Conservation (phyloP, 2,329 filamentous ascomycete genomes). For the Trichoderma endophyticum region DNA sequence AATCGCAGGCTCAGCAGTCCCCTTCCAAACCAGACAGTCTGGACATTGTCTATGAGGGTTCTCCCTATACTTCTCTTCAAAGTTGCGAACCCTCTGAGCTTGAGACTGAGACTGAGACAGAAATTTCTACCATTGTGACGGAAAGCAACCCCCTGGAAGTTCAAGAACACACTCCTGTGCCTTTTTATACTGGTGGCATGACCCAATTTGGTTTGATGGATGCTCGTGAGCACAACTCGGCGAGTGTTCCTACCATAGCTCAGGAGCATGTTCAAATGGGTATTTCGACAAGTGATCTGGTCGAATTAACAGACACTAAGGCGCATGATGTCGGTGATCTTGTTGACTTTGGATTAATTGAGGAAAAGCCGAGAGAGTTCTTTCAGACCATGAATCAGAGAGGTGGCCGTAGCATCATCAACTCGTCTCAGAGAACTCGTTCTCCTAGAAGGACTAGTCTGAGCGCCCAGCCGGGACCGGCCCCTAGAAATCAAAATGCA, state of each 20-base stretch:
- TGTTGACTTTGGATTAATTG: slow-evolving; percentile 1
- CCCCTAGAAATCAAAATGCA: not conserved
- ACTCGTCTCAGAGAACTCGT: not conserved
- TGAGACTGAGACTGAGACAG: not conserved
- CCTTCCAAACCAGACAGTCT: not conserved
- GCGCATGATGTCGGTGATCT: not conserved
- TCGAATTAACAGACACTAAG: not conserved
- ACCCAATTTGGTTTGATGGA: slow-evolving; percentile 16
- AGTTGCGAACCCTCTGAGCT: not conserved
- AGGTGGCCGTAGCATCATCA: not conserved
- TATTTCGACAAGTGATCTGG: not conserved
- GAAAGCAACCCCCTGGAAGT: slow-evolving; percentile 6
- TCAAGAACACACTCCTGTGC: not conserved
- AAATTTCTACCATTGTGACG: not conserved
- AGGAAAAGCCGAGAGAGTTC: slow-evolving; percentile 14
- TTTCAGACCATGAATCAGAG: slow-evolving; percentile 27
- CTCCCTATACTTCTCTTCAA: not conserved
- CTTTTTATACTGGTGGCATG: not conserved
- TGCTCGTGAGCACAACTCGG: not conserved
- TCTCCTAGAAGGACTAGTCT: not conserved
- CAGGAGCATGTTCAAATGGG: not conserved
- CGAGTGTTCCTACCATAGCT: not conserved
- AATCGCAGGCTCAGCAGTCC: not conserved
- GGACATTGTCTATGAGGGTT: not conserved
- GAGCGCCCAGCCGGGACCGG: not conserved